A percentile compares a stretch with the other conserved stretches of the same genome.
Conservation (phyloP, 2,329 filamentous ascomycete genomes). For the Xylariaceae sp. region DNA sequence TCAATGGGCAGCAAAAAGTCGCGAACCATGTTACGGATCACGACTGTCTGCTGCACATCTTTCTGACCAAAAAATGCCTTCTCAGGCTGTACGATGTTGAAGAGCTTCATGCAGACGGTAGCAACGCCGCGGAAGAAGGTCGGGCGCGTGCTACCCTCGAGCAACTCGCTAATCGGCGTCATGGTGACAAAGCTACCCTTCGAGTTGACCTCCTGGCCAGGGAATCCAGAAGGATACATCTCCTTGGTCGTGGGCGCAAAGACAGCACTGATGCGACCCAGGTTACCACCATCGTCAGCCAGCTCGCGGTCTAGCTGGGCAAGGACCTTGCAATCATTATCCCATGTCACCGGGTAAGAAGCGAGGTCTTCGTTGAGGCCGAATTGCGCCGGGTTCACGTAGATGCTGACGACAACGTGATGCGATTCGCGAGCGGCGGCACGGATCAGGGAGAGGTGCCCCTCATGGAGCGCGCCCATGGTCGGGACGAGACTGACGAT, state of each 20-base stretch:
- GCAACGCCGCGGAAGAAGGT: conserved; percentile 97
- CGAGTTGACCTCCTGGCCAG: conserved; percentile 64
- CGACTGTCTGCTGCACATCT: conserved; percentile 91
- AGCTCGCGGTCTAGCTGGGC: conserved; percentile 65
- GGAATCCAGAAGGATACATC: conserved; percentile 85
- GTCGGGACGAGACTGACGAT: conserved; percentile 88
- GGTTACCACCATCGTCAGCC: conserved; percentile 51
- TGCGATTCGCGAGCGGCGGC: conserved; percentile 79
- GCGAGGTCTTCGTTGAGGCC: conserved; percentile 80
- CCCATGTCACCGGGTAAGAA: conserved; percentile 89
- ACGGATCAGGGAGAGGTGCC: conserved; percentile 81
- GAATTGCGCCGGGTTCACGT: conserved; percentile 96
- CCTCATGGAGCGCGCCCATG: conserved; percentile 94
- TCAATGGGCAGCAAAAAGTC: conserved; percentile 79
- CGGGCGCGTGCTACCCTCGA: conserved; percentile 81
- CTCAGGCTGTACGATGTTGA: conserved; percentile 75
- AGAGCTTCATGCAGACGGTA: conserved; percentile 91
- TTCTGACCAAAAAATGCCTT: conserved; percentile 94
- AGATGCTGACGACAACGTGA: conserved; percentile 84
- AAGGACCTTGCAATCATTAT: conserved; percentile 64
- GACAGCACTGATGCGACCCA: conserved; percentile 71
- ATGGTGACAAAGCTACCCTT: conserved; percentile 88
- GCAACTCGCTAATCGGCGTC: conserved; percentile 71
- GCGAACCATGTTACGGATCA: conserved; percentile 78
- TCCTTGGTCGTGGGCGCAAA: conserved; percentile 77